Percentiles rank a stretch among this genome's conserved stretches.
phyloP scores from a whole-genome alignment of 352 stramenopile genomes.

The Globisporangium radiosum region DNA sequence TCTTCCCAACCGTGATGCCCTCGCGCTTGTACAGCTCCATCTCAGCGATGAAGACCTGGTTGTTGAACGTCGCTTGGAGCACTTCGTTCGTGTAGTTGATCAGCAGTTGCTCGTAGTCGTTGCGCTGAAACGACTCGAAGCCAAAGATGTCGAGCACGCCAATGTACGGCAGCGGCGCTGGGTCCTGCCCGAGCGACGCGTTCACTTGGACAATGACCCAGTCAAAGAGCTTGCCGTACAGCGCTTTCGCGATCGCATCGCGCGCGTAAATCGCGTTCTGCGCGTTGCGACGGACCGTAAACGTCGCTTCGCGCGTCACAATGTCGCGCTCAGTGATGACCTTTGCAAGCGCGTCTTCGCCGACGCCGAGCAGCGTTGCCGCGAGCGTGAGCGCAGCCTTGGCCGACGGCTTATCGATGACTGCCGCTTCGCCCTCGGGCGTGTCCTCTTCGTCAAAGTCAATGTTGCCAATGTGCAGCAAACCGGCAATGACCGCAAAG shows the following conservation, averaged over 20 bases:
- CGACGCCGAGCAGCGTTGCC: constrained; percentile 63
- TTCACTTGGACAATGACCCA: constrained; percentile 93
- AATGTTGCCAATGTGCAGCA: constrained; percentile 96
- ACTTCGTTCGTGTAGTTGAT: constrained; percentile 91
- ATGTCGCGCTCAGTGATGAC: constrained; percentile 88
- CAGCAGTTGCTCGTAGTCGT: constrained; percentile 87
- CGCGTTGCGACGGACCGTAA: constrained; percentile 73
- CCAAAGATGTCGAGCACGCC: constrained; percentile 90
- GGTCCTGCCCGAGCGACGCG: constrained; percentile 73
- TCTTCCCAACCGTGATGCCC: constrained; percentile 85
- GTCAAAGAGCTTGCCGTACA: constrained; percentile 92
- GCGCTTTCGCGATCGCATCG: constrained; percentile 90
- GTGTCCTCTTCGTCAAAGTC: constrained; percentile 90
- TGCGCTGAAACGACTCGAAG: constrained; percentile 88
- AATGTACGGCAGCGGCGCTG: constrained; percentile 79
- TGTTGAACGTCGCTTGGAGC: constrained; percentile 85
- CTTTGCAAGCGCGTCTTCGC: constrained; percentile 49
- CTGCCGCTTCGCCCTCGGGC: constrained; percentile 62
- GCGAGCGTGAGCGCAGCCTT: constrained; percentile 50
- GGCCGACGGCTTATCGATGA: constrained; percentile 65
- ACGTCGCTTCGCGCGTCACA: constrained; percentile 77
- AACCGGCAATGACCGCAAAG: constrained; percentile 89
- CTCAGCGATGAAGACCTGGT: constrained; percentile 87
- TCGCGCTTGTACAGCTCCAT: constrained; percentile 89
- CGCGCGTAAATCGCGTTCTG: constrained; percentile 84